A percentile compares a stretch with the other conserved stretches of the same genome.
Conservation (phyloP, 1,139 yeast genomes). For the Diutina rugosa region DNA sequence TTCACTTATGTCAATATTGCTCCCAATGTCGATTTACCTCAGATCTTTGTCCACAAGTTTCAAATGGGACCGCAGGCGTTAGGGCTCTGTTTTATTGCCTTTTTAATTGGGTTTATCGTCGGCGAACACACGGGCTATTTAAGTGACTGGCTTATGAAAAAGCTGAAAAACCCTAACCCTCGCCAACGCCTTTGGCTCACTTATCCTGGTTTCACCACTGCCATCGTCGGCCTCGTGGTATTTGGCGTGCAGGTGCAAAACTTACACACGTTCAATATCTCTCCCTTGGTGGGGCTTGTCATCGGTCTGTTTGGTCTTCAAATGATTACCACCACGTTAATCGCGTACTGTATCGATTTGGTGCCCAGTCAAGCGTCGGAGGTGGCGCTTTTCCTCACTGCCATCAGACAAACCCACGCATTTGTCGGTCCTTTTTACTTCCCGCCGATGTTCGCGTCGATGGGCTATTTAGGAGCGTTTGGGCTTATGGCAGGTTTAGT, state of each 20-base stretch:
- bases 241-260: not conserved
- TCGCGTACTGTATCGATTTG: not conserved
- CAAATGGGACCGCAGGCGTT: not conserved
- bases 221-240: not conserved
- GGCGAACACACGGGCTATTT: conserved; percentile 1
- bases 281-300: not conserved
- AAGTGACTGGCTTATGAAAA: not conserved
- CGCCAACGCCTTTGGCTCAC: not conserved
- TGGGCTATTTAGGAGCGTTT: not conserved
- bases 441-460: not conserved
- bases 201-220: not conserved
- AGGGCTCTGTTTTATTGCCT: not conserved
- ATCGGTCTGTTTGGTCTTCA: conserved; percentile 1
- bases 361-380: not conserved
- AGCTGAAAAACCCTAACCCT: not conserved
- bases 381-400: not conserved
- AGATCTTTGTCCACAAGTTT: not conserved
- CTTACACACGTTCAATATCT: not conserved
- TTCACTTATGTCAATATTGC: conserved; percentile 1
- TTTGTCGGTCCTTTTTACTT: not conserved
- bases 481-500: not conserved
- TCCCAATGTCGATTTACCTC: conserved; percentile 1
- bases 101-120: not conserved
- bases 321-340: not conserved
- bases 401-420: not conserved